A percentile compares a stretch with the other conserved stretches of the same genome.
Evolutionary conservation across 768 basidiomycete species (phyloP).

Genomic region (Tylopilus sp.): DNA sequence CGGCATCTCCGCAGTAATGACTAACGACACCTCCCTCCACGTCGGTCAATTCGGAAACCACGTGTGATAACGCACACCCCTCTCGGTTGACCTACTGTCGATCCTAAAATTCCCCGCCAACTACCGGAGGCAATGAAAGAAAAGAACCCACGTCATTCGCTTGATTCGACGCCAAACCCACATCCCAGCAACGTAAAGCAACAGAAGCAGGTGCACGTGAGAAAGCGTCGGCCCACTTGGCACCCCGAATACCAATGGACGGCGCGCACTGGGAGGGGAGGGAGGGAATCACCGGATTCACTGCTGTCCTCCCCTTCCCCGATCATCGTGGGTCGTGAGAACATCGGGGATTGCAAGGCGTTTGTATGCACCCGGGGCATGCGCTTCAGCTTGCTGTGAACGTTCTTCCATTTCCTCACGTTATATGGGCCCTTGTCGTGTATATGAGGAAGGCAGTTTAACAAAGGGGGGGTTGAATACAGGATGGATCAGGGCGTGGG

Average conservation of each 20-base stretch:
- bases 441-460: background rate
- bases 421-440: conserved; percentile 8
- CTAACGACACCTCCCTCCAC: background rate
- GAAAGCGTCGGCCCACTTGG: background rate
- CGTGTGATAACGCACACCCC: background rate
- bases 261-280: background rate
- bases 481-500: conserved; percentile 1
- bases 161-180: background rate
- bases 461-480: background rate
- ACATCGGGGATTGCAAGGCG: conserved; percentile 6
- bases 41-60: background rate
- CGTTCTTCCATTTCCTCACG: conserved; percentile 16
- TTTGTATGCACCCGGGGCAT: background rate
- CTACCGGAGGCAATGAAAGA: background rate
- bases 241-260: background rate
- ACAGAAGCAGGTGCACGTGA: background rate
- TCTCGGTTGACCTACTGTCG: background rate
- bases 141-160: background rate
- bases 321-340: conserved; percentile 4
- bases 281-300: background rate
- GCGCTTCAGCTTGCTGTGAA: background rate
- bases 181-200: background rate
- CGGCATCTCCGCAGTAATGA: background rate
- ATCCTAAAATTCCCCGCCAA: background rate
- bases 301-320: background rate